Percentiles rank a stretch among this genome's conserved stretches.
phyloP scores from a whole-genome alignment of 2,329 filamentous ascomycete species.

The Cadophora malorum region DNA sequence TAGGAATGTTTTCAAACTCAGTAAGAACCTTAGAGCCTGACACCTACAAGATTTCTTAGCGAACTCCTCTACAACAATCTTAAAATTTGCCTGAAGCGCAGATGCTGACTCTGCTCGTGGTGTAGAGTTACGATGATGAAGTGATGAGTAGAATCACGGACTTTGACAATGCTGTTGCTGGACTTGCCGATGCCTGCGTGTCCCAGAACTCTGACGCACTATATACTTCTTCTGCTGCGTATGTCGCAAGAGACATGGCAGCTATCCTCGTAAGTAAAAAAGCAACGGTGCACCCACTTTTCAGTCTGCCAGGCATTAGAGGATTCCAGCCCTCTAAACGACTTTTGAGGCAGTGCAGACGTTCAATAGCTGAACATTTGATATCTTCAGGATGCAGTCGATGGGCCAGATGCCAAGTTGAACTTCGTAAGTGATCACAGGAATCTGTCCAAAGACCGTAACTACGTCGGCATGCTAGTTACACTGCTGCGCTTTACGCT shows the following conservation, averaged over 20 bases:
- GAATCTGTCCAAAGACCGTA: background rate
- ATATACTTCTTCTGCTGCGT: constrained; percentile 32
- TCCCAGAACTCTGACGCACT: constrained; percentile 29
- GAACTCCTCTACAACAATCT: background rate
- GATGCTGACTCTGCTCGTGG: background rate
- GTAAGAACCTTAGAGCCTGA: background rate
- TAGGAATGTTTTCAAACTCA: constrained; percentile 27
- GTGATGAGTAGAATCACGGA: background rate
- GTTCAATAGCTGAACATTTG: background rate
- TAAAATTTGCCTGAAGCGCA: too few relatives aligned
- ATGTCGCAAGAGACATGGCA: constrained; percentile 34
- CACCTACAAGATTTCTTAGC: background rate
- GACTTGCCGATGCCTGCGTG: constrained; percentile 29
- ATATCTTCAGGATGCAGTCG: constrained; percentile 17
- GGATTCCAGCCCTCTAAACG: background rate
- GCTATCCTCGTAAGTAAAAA: constrained; percentile 22
- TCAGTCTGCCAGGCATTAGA: background rate
- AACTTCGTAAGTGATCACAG: constrained; percentile 8
- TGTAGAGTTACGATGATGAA: constrained; percentile 13
- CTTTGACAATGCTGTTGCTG: constrained; percentile 25
- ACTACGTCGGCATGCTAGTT: background rate
- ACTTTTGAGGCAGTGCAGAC: background rate
- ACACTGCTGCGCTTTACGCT: background rate
- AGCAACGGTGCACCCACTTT: background rate
- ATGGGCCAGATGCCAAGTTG: constrained; percentile 11